Conservation (phyloP, 805 yeast genomes). For the Wickerhamomyces canadensis region DNA sequence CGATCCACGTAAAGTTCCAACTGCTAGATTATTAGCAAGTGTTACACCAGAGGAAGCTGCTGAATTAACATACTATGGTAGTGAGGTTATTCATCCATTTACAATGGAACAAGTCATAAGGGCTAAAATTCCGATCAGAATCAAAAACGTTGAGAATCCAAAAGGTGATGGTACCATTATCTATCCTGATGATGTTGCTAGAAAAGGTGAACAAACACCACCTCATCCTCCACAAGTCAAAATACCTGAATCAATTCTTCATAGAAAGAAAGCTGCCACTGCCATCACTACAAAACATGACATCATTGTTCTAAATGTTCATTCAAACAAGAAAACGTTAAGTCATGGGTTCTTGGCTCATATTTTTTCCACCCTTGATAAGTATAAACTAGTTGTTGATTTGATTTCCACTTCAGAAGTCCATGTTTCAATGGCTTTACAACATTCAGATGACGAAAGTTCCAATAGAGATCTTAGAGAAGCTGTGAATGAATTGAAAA, state of each 20-base stretch:
- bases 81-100: conserved; percentile 97
- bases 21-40: conserved; percentile 75
- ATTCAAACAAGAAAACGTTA: conserved; percentile 86
- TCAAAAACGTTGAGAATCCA: conserved; percentile 94
- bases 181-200: conserved; percentile 84
- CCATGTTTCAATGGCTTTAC: conserved; percentile 96
- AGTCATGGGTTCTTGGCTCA: conserved; percentile 94
- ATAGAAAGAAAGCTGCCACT: conserved; percentile 69
- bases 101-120: conserved; percentile 98
- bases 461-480: conserved; percentile 46
- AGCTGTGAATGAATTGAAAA: conserved; percentile 74
- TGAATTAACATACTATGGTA: conserved; percentile 94
- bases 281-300: conserved; percentile 95
- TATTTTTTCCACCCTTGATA: conserved; percentile 82
- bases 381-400: conserved; percentile 83
- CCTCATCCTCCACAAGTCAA: conserved; percentile 83
- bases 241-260: conserved; percentile 32
- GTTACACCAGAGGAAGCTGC: conserved; percentile 99
- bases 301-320: conserved; percentile 87
- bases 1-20: conserved; percentile 92
- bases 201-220: conserved; percentile 85
- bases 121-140: conserved; percentile 94
- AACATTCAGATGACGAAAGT: conserved; percentile 63
- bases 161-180: conserved; percentile 89
- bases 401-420: conserved; percentile 96